These are phyloP conservation scores for Lagenaria siceraria DNA, from an alignment of 306 rosid genomes.

Conservation along the genomic window DNA sequence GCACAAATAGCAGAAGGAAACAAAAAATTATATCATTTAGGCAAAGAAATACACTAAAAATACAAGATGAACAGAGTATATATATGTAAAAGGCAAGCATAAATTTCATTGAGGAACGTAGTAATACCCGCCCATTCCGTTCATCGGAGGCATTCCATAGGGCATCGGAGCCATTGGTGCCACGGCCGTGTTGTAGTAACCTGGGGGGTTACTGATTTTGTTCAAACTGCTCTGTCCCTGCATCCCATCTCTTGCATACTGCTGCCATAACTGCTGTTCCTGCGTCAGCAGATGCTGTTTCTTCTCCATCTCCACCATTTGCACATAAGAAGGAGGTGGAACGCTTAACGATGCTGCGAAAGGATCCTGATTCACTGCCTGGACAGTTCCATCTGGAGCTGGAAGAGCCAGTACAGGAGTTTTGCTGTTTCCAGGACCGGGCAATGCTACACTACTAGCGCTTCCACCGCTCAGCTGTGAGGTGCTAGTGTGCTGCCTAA, in stretches of 20 bases:
- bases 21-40: slow-evolving; percentile 25
- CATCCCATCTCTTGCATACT: slow-evolving; percentile 82
- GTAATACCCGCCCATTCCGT: slow-evolving; percentile 86
- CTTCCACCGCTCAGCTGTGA: slow-evolving; percentile 82
- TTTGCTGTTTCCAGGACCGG: slow-evolving; percentile 50
- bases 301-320: slow-evolving; percentile 97
- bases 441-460: slow-evolving; percentile 94
- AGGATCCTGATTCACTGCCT: slow-evolving; percentile 81
- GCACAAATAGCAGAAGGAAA: slow-evolving; percentile 41
- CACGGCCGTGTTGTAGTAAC: slow-evolving; percentile 35
- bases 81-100: slow-evolving; percentile 10
- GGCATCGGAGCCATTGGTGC: slow-evolving; percentile 46
- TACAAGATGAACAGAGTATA: slow-evolving; percentile 25
- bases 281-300: slow-evolving; percentile 67
- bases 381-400: slow-evolving; percentile 90
- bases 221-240: slow-evolving; percentile 84
- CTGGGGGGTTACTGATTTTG: slow-evolving; percentile 35
- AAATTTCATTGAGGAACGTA: slow-evolving; percentile 51
- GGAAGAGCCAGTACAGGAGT: slow-evolving; percentile 92
- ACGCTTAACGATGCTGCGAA: slow-evolving; percentile 69
- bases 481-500: slow-evolving; percentile 83
- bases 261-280: slow-evolving; percentile 87
- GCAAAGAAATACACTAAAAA: slow-evolving; percentile 23
- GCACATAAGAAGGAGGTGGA: slow-evolving; percentile 93
- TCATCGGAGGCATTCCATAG: slow-evolving; percentile 80